Percentiles rank a stretch among this genome's conserved stretches.
These are phyloP conservation scores for Aspergillus unguis DNA, from an alignment of 2,329 filamentous ascomycete genomes.

Conservation along the genomic window DNA sequence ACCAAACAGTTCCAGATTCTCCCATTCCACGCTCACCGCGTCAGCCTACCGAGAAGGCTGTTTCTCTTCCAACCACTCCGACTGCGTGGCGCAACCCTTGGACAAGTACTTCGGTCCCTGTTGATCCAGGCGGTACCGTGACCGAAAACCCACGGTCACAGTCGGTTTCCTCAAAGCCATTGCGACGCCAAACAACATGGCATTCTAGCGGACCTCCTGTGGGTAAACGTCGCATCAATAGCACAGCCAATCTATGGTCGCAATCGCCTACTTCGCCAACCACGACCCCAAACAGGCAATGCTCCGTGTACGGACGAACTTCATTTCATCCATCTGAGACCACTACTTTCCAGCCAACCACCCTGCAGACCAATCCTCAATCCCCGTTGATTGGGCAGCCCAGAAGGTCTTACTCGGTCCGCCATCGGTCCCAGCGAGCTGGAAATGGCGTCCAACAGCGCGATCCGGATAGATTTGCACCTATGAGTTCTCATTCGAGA, in stretches of 20 bases:
- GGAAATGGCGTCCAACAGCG: conserved; percentile 24
- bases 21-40: conserved; percentile 15
- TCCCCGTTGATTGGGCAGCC: conserved; percentile 19
- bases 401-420: conserved; percentile 30
- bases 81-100: conserved; percentile 35
- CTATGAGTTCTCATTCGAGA: conserved; percentile 34
- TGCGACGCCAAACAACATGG: conserved; percentile 14
- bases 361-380: conserved; percentile 14
- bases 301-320: conserved; percentile 18
- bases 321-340: conserved; percentile 20
- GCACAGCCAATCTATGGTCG: conserved; percentile 8
- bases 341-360: conserved; percentile 22
- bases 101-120: conserved; percentile 27
- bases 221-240: conserved; percentile 8
- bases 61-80: conserved; percentile 15
- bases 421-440: conserved; percentile 24
- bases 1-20: conserved; percentile 17
- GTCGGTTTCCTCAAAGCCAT: conserved; percentile 22
- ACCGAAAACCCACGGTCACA: conserved; percentile 16
- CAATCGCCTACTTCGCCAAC: conserved; percentile 7
- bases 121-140: conserved; percentile 12
- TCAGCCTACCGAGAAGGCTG: conserved; percentile 7
- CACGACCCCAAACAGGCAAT: conserved; percentile 6
- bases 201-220: not conserved
- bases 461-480: conserved; percentile 25